Conservation (phyloP, 176 grass and related monocot species). For the Stipa capillata region DNA sequence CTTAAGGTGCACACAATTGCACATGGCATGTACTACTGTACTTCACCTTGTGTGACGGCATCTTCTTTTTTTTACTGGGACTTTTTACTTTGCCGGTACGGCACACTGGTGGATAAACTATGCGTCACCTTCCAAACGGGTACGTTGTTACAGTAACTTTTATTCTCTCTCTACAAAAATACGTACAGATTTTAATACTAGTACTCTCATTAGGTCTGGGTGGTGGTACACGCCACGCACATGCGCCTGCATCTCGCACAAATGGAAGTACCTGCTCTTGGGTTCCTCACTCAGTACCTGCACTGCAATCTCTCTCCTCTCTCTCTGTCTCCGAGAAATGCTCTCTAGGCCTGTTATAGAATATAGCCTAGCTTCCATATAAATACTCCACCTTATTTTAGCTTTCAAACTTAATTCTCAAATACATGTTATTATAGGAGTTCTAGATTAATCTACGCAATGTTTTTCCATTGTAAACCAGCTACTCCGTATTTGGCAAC, state of each 20-base stretch:
- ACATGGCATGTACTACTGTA: not conserved
- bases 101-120: not conserved
- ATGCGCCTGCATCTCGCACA: not conserved
- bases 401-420: no score
- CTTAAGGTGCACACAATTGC: no score
- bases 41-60: not conserved
- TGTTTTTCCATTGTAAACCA: no score
- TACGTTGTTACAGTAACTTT: no score
- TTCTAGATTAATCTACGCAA: no score
- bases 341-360: no score
- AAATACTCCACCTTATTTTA: no score
- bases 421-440: no score
- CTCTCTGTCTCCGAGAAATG: not conserved
- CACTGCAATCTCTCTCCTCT: not conserved
- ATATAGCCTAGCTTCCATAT: no score
- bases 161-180: not conserved
- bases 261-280: not conserved
- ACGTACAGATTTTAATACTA: no score
- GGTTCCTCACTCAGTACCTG: not conserved
- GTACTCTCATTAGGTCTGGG: no score
- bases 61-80: not conserved
- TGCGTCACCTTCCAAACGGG: not conserved
- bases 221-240: not conserved
- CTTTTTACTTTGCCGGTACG: constrained; percentile 4
- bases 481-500: no score